These are phyloP conservation scores for Aspergillus novoparasiticus DNA, from an alignment of 2,329 filamentous ascomycete species.

Conservation along the genomic window DNA sequence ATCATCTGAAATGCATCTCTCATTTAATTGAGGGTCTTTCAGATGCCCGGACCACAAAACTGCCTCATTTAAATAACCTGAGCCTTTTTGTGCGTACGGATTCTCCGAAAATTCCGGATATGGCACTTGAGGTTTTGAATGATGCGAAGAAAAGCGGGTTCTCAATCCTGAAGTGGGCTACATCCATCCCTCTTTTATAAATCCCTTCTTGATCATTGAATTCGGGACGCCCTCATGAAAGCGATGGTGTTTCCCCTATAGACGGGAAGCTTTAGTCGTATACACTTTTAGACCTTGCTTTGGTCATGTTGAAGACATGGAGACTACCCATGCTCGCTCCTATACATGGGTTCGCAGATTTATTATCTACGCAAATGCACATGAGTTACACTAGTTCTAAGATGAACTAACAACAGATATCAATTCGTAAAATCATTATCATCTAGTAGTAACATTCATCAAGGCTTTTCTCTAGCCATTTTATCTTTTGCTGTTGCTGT, in stretches of 20 bases:
- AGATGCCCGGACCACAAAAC: constrained; percentile 3
- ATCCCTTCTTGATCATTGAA: neutral
- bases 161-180: neutral
- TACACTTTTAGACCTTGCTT: neutral
- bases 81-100: neutral
- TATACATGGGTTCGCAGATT: too few relatives aligned
- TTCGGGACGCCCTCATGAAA: neutral
- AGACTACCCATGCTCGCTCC: too few relatives aligned
- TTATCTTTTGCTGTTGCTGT: neutral
- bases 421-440: constrained; percentile 8
- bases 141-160: constrained; percentile 10
- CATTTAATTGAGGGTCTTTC: constrained; percentile 8
- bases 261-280: neutral
- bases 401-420: neutral
- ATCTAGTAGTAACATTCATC: constrained; percentile 5
- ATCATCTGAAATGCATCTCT: constrained; percentile 5
- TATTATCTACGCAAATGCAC: too few relatives aligned
- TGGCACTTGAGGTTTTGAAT: constrained; percentile 5
- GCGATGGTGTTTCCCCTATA: neutral
- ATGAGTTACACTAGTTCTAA: too few relatives aligned
- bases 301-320: too few relatives aligned
- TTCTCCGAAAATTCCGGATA: neutral
- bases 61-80: neutral
- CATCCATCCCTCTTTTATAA: constrained; percentile 3
- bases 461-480: neutral